Evolutionary conservation across 2,329 filamentous ascomycete species (phyloP).

Genomic region (Cytospora chrysosperma): DNA sequence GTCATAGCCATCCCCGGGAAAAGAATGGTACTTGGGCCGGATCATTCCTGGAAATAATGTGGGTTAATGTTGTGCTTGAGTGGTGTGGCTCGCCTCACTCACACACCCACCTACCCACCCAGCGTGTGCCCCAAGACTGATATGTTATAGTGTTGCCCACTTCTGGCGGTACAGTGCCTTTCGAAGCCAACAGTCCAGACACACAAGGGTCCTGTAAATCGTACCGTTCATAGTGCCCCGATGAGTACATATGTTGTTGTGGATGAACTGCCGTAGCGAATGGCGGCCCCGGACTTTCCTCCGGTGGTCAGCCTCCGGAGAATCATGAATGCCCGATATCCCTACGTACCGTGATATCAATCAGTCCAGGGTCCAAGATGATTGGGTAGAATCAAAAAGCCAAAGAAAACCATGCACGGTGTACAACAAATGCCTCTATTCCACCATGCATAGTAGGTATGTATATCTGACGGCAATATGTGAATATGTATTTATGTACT

Average conservation of each 20-base stretch:
- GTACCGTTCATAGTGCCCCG: background rate
- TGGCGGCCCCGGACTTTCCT: background rate
- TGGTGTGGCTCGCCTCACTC: background rate
- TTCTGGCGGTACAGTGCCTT: background rate
- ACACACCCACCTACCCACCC: background rate
- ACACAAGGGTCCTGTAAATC: constrained; percentile 1
- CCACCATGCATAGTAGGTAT: background rate
- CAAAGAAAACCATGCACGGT: background rate
- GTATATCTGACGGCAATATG: background rate
- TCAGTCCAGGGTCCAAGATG: background rate
- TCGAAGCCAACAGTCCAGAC: background rate
- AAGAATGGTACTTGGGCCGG: background rate
- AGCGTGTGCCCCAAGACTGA: background rate
- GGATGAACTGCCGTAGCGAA: background rate
- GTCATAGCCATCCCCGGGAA: background rate
- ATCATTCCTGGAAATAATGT: background rate
- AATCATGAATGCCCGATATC: background rate
- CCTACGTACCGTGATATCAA: background rate
- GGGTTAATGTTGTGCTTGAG: constrained; percentile 6
- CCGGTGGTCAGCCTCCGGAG: background rate
- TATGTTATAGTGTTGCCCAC: background rate
- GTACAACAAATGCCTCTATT: background rate
- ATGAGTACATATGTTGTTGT: background rate
- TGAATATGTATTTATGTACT: too few species aligned
- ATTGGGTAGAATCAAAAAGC: background rate